Base-by-base conservation (phyloP, 208 protist genomes). In the Acanthamoeba pearcei region DNA sequence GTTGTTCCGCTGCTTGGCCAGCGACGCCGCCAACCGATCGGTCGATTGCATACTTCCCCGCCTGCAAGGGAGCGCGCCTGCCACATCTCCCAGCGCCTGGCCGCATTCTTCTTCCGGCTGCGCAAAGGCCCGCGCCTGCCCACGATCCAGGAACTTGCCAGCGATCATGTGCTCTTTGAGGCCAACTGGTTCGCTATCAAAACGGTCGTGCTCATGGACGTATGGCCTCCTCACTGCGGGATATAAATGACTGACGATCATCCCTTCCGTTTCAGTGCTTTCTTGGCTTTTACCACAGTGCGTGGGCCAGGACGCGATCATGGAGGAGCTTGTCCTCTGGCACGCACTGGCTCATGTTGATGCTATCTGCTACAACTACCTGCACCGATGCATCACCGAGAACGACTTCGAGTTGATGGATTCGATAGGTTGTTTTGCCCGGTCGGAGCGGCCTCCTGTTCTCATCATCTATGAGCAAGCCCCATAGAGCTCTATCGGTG, bases 61-160 rank as follows among this genome's bases (percentile, higher is more conserved):
- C 6, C 53, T 6, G 10, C 53, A 60, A 6, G 15, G 60, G 70
- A 78, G 70, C 70, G 70, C 13, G 70, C 70, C 5, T 0, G 22
- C 70, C 3, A 78, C 70, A 78, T 78, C 70, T 78, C 70, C 38
- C 70, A 46, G 70, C 70, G 49, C 29, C 70, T 78, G 5, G n/a
- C 70, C 35, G 49, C 10, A 8, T 0, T 35, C 70, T 78, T 78
- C 70, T 10, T 0, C 22, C 6, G 1, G 8, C 70, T 78, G 9
- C 70, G 70, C 29, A 0, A 6, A 8, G 6, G 1, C 42, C 29
- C 35, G 5, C 9, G 2, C 6, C 70, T 78, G 38, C 70, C 70
- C 12, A 46, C 70, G 13, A 12, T 8, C 9, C 70, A 78, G 29
- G 70, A 78, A 19, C 70, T 78, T 8, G 70, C 70, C 29, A 78